Base-by-base conservation (phyloP, 805 yeast species). In the Blastobotrys americana region DNA sequence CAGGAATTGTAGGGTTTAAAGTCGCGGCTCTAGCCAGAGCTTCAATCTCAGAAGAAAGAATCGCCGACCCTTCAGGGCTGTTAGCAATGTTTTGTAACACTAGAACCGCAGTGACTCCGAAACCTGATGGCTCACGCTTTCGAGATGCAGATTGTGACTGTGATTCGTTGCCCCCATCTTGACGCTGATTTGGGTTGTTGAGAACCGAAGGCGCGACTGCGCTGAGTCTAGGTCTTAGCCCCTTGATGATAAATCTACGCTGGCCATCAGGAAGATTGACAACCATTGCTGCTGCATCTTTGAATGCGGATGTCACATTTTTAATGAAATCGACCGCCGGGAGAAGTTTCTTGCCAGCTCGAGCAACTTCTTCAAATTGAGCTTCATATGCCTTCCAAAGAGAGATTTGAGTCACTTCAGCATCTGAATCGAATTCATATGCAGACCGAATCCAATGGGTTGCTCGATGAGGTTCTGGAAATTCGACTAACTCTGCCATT, bases 291-390 rank as follows among this genome's bases (percentile, higher is more conserved):
- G 85, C 82, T 2, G 96, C 87, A 55, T 80, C 77, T 15, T 84
- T 81, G 60, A 93, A 93, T 1, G 96, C 95, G 48, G 78, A 77
- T 27, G 89, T 82, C 17, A 90, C 97, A 59, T 93, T 90, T 56
- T 90, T 87, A 61, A 93, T 93, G 63, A 93, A 93, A 53, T 93
- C 97, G 9, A 93, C 97, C 0, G 98, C 98, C 1, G 96, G 95
- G 25, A 90, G 71, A 41, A 90, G 67, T 53, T 78, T 76, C 45
- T 73, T 70, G 55, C 80, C 74, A 23, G 66, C 70, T 37, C 68
- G 64, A 2, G 69, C 69, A 44, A 75, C 76, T 44, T 73, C 74
- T 49, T 82, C 82, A 57, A 93, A 93, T 60, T 84, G 93, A 10
- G 79, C 69, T 62, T 93, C 97, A 66, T 93, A 93, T 0, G 95